Percentiles rank a stretch among this genome's conserved stretches.
Evolutionary conservation across 2,329 filamentous ascomycete genomes (phyloP).

Genomic region (Gnomoniopsis smithogilvyi): DNA sequence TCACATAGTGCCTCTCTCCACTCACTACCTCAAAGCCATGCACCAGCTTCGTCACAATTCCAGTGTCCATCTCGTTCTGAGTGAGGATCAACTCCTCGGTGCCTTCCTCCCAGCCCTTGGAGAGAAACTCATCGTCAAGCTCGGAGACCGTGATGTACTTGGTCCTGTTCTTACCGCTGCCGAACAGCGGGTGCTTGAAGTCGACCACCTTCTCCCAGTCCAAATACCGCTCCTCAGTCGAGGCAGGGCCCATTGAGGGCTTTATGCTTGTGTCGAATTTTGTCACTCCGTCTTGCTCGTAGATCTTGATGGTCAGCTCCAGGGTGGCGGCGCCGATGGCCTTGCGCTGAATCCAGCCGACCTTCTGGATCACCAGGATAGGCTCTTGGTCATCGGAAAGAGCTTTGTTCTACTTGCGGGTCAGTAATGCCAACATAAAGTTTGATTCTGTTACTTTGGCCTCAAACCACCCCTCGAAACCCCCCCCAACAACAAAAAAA

Average conservation of each 20-base stretch:
- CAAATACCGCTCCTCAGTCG: slow-evolving; percentile 19
- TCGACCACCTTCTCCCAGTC: slow-evolving; percentile 17
- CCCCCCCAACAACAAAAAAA: too few species aligned
- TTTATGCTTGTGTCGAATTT: slow-evolving; percentile 20
- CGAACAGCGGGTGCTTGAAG: slow-evolving; percentile 20
- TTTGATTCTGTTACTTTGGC: not conserved
- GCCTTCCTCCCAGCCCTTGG: slow-evolving; percentile 20
- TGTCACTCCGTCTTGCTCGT: slow-evolving; percentile 16
- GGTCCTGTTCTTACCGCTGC: slow-evolving; percentile 19
- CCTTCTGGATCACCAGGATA: slow-evolving; percentile 20
- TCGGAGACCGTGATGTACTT: slow-evolving; percentile 15
- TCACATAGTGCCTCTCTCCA: slow-evolving; percentile 12
- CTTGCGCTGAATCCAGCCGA: slow-evolving; percentile 22
- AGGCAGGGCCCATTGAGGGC: slow-evolving; percentile 17
- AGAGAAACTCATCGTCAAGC: slow-evolving; percentile 18
- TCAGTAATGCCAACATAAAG: not conserved
- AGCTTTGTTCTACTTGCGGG: slow-evolving; percentile 5
- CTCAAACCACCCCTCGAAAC: too few species aligned
- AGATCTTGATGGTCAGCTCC: slow-evolving; percentile 17
- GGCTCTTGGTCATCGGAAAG: slow-evolving; percentile 20
- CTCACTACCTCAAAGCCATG: slow-evolving; percentile 12
- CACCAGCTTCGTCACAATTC: slow-evolving; percentile 14
- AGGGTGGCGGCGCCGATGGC: slow-evolving; percentile 19
- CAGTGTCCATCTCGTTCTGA: slow-evolving; percentile 18
- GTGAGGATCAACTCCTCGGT: slow-evolving; percentile 18